A percentile compares a stretch with the other conserved stretches of the same genome.
Conservation (phyloP, 495 filamentous ascomycete species). For the Terfezia boudieri region DNA sequence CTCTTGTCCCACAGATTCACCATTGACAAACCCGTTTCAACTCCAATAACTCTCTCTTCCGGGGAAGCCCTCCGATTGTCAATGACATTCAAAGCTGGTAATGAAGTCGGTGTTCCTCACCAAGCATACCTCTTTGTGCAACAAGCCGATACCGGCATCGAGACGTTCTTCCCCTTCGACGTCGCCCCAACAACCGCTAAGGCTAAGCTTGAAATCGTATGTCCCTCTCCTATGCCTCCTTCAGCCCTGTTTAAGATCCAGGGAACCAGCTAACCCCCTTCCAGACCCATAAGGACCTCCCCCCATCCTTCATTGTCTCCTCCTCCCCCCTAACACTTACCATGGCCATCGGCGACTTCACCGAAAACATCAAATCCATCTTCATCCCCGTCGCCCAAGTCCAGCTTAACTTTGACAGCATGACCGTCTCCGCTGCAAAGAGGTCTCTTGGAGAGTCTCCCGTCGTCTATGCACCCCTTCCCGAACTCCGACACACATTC, state of each 20-base stretch:
- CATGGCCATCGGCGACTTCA: constrained; percentile 71
- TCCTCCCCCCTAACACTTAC: constrained; percentile 46
- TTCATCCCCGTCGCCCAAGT: background rate
- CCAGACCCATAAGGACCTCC: constrained; percentile 81
- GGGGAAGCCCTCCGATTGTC: constrained; percentile 60
- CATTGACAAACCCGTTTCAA: constrained; percentile 37
- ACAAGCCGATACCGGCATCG: constrained; percentile 50
- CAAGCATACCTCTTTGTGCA: constrained; percentile 75
- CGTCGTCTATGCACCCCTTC: constrained; percentile 54
- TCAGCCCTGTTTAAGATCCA: background rate
- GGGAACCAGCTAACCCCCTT: background rate
- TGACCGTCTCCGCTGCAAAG: constrained; percentile 35
- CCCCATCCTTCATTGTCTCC: constrained; percentile 51
- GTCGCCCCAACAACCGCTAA: constrained; percentile 52
- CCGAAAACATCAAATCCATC: constrained; percentile 18
- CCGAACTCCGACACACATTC: constrained; percentile 84
- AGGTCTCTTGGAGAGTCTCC: constrained; percentile 35
- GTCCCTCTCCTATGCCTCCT: constrained; percentile 10
- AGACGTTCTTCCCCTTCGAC: constrained; percentile 68
- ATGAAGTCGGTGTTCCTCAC: constrained; percentile 61
- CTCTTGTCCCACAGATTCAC: constrained; percentile 30
- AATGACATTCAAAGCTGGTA: constrained; percentile 58
- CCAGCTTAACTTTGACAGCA: background rate
- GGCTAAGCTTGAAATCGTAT: constrained; percentile 48
- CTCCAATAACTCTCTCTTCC: constrained; percentile 39